Base-by-base conservation (phyloP, 371 early-diverging fungal species). In the Circinella umbellata region DNA sequence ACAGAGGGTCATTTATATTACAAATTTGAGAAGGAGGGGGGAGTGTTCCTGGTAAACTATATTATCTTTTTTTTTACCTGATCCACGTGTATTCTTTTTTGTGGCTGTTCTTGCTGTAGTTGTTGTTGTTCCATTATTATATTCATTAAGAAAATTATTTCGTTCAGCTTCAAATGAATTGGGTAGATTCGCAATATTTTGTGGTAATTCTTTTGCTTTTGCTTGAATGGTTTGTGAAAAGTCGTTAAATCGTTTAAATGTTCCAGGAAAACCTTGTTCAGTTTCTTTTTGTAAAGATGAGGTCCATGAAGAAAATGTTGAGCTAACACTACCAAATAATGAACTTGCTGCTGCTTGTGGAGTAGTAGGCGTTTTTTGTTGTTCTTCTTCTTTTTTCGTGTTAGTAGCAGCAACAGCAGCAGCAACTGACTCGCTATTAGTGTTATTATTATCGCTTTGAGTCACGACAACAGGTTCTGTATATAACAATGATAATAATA, bases 81-180 rank as follows among this genome's bases (percentile, higher is more conserved):
- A 63, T 34, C 74, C 76, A 34, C 66, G 59, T 36, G 38, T 69
- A n/a, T 70, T 61, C 0, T 14, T 47, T 9, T 55, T 68, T 39
- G 73, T 51, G 8, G 51, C 2, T 27, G 27, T 27, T 14, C 51
- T 13, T 62, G 42, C 3, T 42, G 42, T 27, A 27, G 27, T 27
- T 27, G 27, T 27, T 27, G 27, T 27, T 27, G 27, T 27, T 27
- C 42, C 11, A 47, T 67, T 70, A 3, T 68, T 68, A 18, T 78
- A 74, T 20, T 66, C 63, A 27, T 73, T 78, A 48, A 83, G 55
- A 74, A 83, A 83, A 4, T 63, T 70, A 17, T 77, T 67, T 46
- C 74, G 76, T 63, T 84, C 83, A 4, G 70, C 66, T 47, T 86
- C 83, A 27, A 86, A 67, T 18, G 76, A 64, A 6, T 54, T 67